A percentile compares a stretch with the other conserved stretches of the same genome.
These are phyloP conservation scores for Pugionium cornutum DNA, from an alignment of 345 rosid species.

Conservation along the genomic window DNA sequence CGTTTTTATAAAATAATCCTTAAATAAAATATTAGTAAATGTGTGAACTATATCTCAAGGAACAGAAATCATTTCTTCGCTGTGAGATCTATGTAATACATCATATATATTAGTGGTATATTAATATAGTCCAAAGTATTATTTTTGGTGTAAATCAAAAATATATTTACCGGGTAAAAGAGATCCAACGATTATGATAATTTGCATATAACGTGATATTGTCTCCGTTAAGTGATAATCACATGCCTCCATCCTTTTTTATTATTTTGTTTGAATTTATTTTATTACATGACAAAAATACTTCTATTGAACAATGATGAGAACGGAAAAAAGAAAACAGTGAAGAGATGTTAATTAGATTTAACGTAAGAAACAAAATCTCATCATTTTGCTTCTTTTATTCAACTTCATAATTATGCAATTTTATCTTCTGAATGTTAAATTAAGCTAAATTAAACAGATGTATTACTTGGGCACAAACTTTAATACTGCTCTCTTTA, in stretches of 20 bases:
- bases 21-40: too few relatives aligned
- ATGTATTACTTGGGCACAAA: background rate
- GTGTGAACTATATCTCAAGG: too few relatives aligned
- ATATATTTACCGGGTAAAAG: background rate
- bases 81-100: too few relatives aligned
- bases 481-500: background rate
- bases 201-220: background rate
- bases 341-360: constrained; percentile 14
- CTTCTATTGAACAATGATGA: background rate
- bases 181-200: constrained; percentile 12
- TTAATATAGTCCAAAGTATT: background rate
- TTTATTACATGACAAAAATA: background rate
- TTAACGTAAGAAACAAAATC: constrained; percentile 17
- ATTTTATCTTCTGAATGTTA: background rate
- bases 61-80: too few relatives aligned
- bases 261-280: background rate
- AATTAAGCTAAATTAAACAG: background rate
- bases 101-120: too few relatives aligned
- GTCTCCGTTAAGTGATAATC: background rate
- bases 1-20: too few relatives aligned
- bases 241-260: background rate
- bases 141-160: too few relatives aligned
- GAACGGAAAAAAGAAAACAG: background rate
- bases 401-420: constrained; percentile 7
- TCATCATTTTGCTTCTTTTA: constrained; percentile 4